Conservation (phyloP, 768 basidiomycete genomes). For the Rubroboletus satanas region DNA sequence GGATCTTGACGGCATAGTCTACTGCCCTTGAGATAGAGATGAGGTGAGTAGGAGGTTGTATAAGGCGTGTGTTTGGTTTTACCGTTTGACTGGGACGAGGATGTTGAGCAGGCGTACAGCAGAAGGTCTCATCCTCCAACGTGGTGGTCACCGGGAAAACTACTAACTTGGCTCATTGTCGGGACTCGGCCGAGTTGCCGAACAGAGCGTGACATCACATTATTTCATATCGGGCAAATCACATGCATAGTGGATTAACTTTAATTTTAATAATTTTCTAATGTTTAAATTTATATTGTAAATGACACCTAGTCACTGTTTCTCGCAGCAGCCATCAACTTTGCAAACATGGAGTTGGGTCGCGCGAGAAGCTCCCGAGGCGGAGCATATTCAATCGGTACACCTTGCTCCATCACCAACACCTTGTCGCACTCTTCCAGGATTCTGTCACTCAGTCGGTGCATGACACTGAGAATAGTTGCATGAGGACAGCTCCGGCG, state of each 20-base stretch:
- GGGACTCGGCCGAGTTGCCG: constrained; percentile 10
- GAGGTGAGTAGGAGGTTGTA: background rate
- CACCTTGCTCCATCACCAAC: constrained; percentile 38
- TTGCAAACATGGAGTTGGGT: constrained; percentile 28
- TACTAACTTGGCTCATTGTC: background rate
- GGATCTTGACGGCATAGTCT: constrained; percentile 98
- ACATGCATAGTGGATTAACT: too few relatives aligned
- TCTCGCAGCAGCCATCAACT: constrained; percentile 25
- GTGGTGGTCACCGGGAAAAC: constrained; percentile 9
- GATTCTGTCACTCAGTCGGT: constrained; percentile 28
- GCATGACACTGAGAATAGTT: constrained; percentile 31
- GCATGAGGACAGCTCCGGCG: constrained; percentile 28
- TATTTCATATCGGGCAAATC: background rate
- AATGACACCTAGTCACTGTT: constrained; percentile 5
- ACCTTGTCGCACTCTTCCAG: constrained; percentile 30
- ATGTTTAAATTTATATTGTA: too few relatives aligned
- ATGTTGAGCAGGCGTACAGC: constrained; percentile 74
- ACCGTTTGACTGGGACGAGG: constrained; percentile 93
- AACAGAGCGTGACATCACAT: background rate
- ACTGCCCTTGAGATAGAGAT: constrained; percentile 57
- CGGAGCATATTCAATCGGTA: constrained; percentile 26
- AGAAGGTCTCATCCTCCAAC: constrained; percentile 66
- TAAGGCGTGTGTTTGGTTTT: background rate
- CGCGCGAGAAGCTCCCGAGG: constrained; percentile 21
- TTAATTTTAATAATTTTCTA: too few relatives aligned